Evolutionary conservation across 768 basidiomycete species (phyloP), one percentile per base, ranked within the genome.

Genomic region (Rhizopogon roseolus): DNA sequence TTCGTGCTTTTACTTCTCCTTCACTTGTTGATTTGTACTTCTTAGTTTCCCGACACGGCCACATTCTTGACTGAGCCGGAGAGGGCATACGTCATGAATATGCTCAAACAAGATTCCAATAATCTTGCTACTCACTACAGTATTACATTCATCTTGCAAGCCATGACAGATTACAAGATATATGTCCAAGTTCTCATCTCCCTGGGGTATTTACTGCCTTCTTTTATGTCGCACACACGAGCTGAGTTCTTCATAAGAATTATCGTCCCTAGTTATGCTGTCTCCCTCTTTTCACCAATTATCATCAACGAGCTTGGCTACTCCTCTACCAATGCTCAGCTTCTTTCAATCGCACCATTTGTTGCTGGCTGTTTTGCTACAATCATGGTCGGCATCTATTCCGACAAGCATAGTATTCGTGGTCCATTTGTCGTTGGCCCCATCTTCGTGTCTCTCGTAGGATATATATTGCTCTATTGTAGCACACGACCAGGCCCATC

Each of bases 31-130:
- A 29, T 17, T 36, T 5, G 17, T 13, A 17, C 46, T 9, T 16
- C 1, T 38, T 53, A 80, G 78, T 82, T 79, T 63, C 81, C 82
- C 28, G 76, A 78, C 57, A 85, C 82, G 1, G 82, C 82, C 16
- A 71, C 66, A 17, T 85, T 84, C 68, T 65, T 84, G 53, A 76
- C 72, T 8, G 69, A 73, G 5, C 50, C 60, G 3, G 82, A 85
- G 58, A 73, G 72, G 44, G 55, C 49, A 40, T 59, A 66, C 45
- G 63, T 81, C 5, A 50, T 74, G 7, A 54, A 70, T 14, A 65
- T 77, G 70, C 60, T 81, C 49, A 74, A 72, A 57, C 70, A 73
- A 46, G 80, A 81, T 48, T 60, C 69, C 1, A 73, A 73, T 55
- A 71, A 73, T 53, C 73, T 75, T 29, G 70, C 76, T 8, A 78